A percentile compares a stretch with the other conserved stretches of the same genome.
phyloP scores from a whole-genome alignment of 1,284 basidiomycete species.

The Apiotrichum sp. region DNA sequence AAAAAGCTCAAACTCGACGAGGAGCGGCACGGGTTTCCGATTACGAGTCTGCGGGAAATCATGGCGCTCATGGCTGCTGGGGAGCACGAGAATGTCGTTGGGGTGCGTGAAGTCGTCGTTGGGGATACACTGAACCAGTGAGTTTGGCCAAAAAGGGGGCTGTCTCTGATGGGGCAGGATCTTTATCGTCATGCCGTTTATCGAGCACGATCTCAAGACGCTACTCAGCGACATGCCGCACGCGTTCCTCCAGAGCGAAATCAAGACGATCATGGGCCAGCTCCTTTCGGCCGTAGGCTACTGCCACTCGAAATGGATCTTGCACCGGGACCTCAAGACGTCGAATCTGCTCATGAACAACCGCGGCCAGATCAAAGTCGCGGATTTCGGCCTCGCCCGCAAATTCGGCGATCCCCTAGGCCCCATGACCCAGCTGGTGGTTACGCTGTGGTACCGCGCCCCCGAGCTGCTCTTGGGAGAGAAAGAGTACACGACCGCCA shows the following conservation, averaged over 20 bases:
- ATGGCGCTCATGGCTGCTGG: slow-evolving; percentile 83
- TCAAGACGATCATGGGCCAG: slow-evolving; percentile 93
- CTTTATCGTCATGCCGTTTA: slow-evolving; percentile 99
- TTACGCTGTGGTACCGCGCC: slow-evolving; percentile 97
- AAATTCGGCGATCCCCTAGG: slow-evolving; percentile 93
- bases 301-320: slow-evolving; percentile 94
- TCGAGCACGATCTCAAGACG: slow-evolving; percentile 98
- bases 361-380: slow-evolving; percentile 94
- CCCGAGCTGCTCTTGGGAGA: slow-evolving; percentile 93
- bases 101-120: slow-evolving; percentile 92
- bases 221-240: slow-evolving; percentile 86
- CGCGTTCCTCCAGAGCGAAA: slow-evolving; percentile 93
- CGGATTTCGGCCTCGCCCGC: slow-evolving; percentile 94
- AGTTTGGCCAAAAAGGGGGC: too few relatives aligned
- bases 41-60: slow-evolving; percentile 91
- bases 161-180: slow-evolving; percentile 62
- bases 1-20: slow-evolving; percentile 98
- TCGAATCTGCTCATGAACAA: slow-evolving; percentile 99
- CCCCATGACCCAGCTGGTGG: slow-evolving; percentile 93
- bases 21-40: slow-evolving; percentile 96
- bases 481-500: slow-evolving; percentile 82
- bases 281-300: slow-evolving; percentile 85
- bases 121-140: slow-evolving; percentile 99
- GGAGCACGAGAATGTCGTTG: slow-evolving; percentile 88
- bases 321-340: slow-evolving; percentile 96